phyloP scores from a whole-genome alignment of 1,284 basidiomycete genomes.

The Leccinum solheimii region DNA sequence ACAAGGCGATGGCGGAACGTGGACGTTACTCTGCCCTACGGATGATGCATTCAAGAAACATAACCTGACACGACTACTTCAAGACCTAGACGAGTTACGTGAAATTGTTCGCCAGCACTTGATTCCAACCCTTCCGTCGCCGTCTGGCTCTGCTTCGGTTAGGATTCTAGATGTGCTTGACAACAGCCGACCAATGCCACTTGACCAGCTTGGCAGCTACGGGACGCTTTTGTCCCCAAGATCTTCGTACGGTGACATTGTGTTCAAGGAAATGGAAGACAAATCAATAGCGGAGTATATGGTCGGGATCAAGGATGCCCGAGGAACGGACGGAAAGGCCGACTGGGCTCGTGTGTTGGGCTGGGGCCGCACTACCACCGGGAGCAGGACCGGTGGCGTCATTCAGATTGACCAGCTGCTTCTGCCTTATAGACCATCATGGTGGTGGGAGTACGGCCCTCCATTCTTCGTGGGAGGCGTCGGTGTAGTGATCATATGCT shows the following conservation, averaged over 20 bases:
- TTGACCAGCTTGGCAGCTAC: slow-evolving; percentile 74
- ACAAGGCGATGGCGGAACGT: slow-evolving; percentile 52
- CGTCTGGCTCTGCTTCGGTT: slow-evolving; percentile 22
- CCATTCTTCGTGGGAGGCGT: slow-evolving; percentile 58
- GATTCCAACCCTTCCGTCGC: slow-evolving; percentile 55
- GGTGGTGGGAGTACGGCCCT: slow-evolving; percentile 72
- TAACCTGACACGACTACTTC: slow-evolving; percentile 81
- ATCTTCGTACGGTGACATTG: slow-evolving; percentile 77
- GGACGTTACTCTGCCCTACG: slow-evolving; percentile 88
- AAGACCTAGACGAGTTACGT: slow-evolving; percentile 59
- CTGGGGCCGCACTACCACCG: slow-evolving; percentile 82
- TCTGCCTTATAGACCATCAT: slow-evolving; percentile 82
- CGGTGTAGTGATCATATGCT: slow-evolving; percentile 58
- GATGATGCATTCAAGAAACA: slow-evolving; percentile 91
- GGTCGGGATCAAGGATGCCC: slow-evolving; percentile 87
- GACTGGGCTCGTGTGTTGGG: slow-evolving; percentile 79
- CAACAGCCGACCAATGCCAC: slow-evolving; percentile 68
- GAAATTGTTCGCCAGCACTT: slow-evolving; percentile 88
- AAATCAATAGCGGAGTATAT: slow-evolving; percentile 50
- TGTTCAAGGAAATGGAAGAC: slow-evolving; percentile 66
- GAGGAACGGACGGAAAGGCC: slow-evolving; percentile 67
- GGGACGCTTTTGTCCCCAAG: slow-evolving; percentile 64
- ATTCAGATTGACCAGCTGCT: slow-evolving; percentile 85
- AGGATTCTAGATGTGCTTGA: slow-evolving; percentile 44
- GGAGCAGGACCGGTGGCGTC: slow-evolving; percentile 77